Evolutionary conservation across 768 basidiomycete species (phyloP).

Genomic region (Suillus paluster): DNA sequence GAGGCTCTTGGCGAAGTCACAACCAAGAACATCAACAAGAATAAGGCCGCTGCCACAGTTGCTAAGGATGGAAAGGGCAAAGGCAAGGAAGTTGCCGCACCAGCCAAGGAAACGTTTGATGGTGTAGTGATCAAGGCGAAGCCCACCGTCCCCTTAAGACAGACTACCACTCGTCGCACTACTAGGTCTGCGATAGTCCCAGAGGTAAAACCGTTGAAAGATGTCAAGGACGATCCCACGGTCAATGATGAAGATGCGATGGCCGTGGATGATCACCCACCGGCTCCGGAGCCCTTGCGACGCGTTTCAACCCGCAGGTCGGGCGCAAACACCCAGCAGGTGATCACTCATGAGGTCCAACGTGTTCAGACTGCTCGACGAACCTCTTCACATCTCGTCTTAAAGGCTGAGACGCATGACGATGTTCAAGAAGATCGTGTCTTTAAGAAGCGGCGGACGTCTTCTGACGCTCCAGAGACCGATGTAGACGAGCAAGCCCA

Average conservation of each 20-base stretch:
- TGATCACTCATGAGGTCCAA: conserved; percentile 33
- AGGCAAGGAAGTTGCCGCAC: conserved; percentile 43
- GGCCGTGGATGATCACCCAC: conserved; percentile 50
- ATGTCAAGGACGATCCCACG: conserved; percentile 37
- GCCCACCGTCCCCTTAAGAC: conserved; percentile 42
- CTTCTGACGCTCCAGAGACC: conserved; percentile 59
- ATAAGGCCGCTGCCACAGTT: conserved; percentile 45
- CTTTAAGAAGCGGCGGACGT: conserved; percentile 78
- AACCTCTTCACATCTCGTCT: conserved; percentile 36
- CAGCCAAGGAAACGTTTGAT: conserved; percentile 57
- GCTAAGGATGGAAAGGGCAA: conserved; percentile 56
- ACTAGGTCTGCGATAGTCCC: conserved; percentile 31
- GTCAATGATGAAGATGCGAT: conserved; percentile 55
- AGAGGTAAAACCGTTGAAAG: conserved; percentile 34
- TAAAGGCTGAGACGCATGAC: conserved; percentile 43
- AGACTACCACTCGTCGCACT: conserved; percentile 52
- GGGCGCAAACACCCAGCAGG: conserved; percentile 14
- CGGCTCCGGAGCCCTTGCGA: conserved; percentile 18
- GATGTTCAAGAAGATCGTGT: conserved; percentile 63
- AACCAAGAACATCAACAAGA: conserved; percentile 50
- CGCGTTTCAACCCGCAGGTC: conserved; percentile 37
- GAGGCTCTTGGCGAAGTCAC: conserved; percentile 77
- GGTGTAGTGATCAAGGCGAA: conserved; percentile 66
- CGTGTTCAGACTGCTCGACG: conserved; percentile 32
- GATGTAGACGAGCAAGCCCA: conserved; percentile 47